A percentile compares a stretch with the other conserved stretches of the same genome.
Evolutionary conservation across 371 early-diverging fungal genomes (phyloP).

Genomic region (Lichtheimia ornata): DNA sequence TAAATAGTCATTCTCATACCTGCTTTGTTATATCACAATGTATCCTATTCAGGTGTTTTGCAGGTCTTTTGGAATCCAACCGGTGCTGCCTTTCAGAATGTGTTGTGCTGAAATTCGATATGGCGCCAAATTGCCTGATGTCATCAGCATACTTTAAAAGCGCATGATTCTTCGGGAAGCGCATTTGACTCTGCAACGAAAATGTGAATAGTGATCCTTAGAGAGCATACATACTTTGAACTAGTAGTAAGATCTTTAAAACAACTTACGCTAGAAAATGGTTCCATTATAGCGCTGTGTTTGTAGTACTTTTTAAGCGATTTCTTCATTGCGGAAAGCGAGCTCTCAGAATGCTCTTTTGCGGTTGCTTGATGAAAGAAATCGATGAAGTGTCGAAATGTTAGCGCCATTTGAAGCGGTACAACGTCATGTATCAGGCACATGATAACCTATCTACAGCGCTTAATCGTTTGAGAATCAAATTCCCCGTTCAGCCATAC

Average conservation of each 20-base stretch:
- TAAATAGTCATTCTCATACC: too few relatives aligned
- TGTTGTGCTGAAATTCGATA: not conserved
- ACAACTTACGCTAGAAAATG: not conserved
- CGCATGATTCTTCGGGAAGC: constrained; percentile 9
- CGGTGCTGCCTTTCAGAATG: constrained; percentile 9
- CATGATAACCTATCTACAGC: not conserved
- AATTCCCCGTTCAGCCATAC: not conserved
- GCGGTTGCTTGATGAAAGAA: constrained; percentile 8
- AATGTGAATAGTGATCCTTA: too few relatives aligned
- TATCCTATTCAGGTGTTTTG: not conserved
- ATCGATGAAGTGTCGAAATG: constrained; percentile 8
- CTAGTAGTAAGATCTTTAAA: not conserved
- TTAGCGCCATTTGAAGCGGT: not conserved
- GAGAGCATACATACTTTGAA: not conserved
- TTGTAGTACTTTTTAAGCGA: not conserved
- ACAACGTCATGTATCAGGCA: not conserved
- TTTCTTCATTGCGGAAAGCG: constrained; percentile 1
- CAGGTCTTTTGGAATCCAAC: constrained; percentile 6
- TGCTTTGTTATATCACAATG: too few relatives aligned
- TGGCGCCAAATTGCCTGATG: constrained; percentile 2
- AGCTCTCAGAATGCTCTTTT: constrained; percentile 3
- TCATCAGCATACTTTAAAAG: constrained; percentile 3
- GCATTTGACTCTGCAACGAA: too few relatives aligned
- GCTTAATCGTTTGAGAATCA: not conserved
- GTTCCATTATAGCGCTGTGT: constrained; percentile 5